A percentile compares a stretch with the other conserved stretches of the same genome.
phyloP scores from a whole-genome alignment of 2,329 filamentous ascomycete species.

The Dothideomycetidae sp. region DNA sequence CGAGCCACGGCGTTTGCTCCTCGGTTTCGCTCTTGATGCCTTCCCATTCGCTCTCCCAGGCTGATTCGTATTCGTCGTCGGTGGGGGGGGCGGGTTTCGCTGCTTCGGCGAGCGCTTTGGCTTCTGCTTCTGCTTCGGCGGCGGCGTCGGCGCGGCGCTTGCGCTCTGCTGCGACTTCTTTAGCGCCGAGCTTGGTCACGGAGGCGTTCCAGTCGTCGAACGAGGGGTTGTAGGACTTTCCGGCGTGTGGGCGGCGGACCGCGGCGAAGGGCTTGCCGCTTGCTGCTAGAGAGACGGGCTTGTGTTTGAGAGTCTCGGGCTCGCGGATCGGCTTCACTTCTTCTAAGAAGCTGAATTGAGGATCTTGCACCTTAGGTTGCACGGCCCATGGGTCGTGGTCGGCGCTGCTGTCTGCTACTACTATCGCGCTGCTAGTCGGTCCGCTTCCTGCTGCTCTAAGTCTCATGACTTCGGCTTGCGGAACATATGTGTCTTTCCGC shows the following conservation, averaged over 20 bases:
- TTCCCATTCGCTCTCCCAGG: conserved; percentile 76
- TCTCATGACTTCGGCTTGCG: conserved; percentile 67
- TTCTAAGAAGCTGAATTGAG: conserved; percentile 51
- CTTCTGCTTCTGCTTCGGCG: conserved; percentile 51
- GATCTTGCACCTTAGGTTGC: conserved; percentile 35
- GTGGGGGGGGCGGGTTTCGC: conserved; percentile 59
- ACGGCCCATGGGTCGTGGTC: conserved; percentile 67
- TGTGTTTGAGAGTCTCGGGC: conserved; percentile 59
- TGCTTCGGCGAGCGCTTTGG: conserved; percentile 58
- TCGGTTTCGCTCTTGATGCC: conserved; percentile 34
- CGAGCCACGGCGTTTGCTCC: conserved; percentile 47
- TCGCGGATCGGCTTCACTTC: conserved; percentile 48
- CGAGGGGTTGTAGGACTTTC: conserved; percentile 82
- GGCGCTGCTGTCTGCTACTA: conserved; percentile 40
- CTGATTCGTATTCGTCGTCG: conserved; percentile 72
- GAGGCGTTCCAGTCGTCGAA: conserved; percentile 76
- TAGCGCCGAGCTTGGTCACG: conserved; percentile 58
- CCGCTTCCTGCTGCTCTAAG: conserved; percentile 63
- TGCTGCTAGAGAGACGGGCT: conserved; percentile 68
- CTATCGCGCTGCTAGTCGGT: conserved; percentile 36
- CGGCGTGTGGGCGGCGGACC: conserved; percentile 63
- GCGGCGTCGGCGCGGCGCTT: conserved; percentile 54
- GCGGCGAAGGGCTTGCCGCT: conserved; percentile 67
- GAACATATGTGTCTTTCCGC: conserved; percentile 60
- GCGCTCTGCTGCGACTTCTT: conserved; percentile 65